Evolutionary conservation across 768 basidiomycete species (phyloP).

Genomic region (Suillus fuscotomentosus): DNA sequence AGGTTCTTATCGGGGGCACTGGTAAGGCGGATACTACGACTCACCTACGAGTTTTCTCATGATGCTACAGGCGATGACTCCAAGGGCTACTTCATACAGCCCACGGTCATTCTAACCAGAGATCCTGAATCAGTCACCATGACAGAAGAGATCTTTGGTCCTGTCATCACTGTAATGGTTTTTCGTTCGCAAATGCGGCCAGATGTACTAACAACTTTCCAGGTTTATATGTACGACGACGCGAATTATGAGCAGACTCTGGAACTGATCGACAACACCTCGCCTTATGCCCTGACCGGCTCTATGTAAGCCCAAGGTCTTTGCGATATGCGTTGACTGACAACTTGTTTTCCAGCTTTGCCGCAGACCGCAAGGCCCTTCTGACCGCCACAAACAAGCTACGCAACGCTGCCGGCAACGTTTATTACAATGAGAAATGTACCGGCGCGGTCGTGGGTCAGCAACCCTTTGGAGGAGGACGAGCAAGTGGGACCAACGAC

Average conservation of each 20-base stretch:
- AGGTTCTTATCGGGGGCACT: constrained; percentile 83
- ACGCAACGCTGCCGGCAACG: constrained; percentile 91
- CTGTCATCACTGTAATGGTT: constrained; percentile 76
- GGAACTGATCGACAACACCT: constrained; percentile 82
- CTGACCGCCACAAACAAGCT: constrained; percentile 77
- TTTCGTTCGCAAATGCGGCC: constrained; percentile 1
- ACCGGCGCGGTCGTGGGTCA: constrained; percentile 98
- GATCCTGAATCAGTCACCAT: constrained; percentile 89
- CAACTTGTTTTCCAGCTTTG: constrained; percentile 55
- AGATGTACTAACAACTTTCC: constrained; percentile 4
- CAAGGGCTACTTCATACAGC: constrained; percentile 90
- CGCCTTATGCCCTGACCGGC: constrained; percentile 92
- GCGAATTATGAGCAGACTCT: constrained; percentile 82
- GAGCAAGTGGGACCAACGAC: constrained; percentile 95
- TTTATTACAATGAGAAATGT: constrained; percentile 98
- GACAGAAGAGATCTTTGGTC: constrained; percentile 96
- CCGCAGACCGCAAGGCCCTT: constrained; percentile 77
- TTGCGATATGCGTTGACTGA: constrained; percentile 12
- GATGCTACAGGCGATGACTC: constrained; percentile 69
- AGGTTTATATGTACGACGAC: constrained; percentile 91
- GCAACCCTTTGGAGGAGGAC: constrained; percentile 95
- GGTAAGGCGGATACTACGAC: constrained; percentile 40
- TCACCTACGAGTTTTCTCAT: neutral
- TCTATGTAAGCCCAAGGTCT: constrained; percentile 66
- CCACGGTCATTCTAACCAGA: constrained; percentile 90